Base-by-base conservation (phyloP, 176 grass and related monocot species). In the Alopecurus myosuroides region DNA sequence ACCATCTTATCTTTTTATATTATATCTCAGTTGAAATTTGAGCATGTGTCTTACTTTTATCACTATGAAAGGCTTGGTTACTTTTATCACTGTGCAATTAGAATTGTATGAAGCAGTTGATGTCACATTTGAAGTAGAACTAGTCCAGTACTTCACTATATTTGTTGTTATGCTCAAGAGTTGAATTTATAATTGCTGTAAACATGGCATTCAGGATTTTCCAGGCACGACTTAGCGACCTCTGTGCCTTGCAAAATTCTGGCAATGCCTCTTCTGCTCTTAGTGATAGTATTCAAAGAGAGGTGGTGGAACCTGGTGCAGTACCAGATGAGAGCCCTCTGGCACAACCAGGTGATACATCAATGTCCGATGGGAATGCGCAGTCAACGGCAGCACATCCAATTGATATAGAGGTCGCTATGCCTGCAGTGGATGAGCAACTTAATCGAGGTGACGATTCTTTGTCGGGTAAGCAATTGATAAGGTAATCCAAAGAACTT, bases 171-270 rank as follows among this genome's bases (percentile, higher is more conserved):
- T 60, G 33, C 50, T 60, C 9, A 78, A 30, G 42, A 45, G 48
- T 35, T 36, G 33, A 36, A 11, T 35, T 57, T 46, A 46, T 42
- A 76, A 76, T 76, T 80, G 14, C 69, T 46, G 79, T 90, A n/a
- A 91, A 65, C 28, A 85, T 33, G 68, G n/a, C n/a, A n/a, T 94
- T 76, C 81, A 98, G 96, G 91, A 86, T 98, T 87, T 84, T 92
- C 76, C 93, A 92, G 79, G 84, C 82, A 50, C 57, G 89, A 68
- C 83, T 98, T 85, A 65, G 74, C 13, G 83, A 88, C 41, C 85
- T 95, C 40, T 90, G 68, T 62, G 75, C 85, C 60, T 88, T 88
- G 75, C 75, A 84, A 86, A 88, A 71, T 73, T 40, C 40, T 82
- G 65, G 63, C 7, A 52, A 82, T 49, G 83, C 51, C 9, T 31